Evolutionary conservation across 768 basidiomycete species (phyloP), one percentile per base, ranked within the genome.

Genomic region (Mycena alexandri): DNA sequence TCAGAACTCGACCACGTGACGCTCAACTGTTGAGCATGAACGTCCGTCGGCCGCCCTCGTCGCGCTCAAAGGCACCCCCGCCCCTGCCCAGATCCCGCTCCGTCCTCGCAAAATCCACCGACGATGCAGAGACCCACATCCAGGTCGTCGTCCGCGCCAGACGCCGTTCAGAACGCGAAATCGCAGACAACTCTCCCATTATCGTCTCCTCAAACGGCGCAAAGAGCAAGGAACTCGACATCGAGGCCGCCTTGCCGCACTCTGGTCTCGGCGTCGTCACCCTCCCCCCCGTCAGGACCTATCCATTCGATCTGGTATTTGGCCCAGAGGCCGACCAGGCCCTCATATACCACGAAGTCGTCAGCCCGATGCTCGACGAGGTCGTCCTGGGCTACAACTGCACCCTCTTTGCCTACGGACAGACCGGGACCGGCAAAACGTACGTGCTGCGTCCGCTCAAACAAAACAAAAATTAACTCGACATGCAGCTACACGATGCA

Each of bases 381-480:
- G 96, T 98, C n/a, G 80, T 98, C 43, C 83, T 87, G 78, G 98
- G 98, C 7, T 99, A 98, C 83, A 99, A 99, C 75, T 99, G 97
- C 76, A 97, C 95, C 0, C 83, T 99, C 22, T 98, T 99, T 79
- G 96, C 96, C 5, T 99, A 99, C 76, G 98, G 98, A 2, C 98
- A 99, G 78, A 99, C 98, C 0, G 98, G 98, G 0, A 98, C 98
- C 0, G 98, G 98, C 22, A 99, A 99, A 82, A 99, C 98, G 95
- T 98, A 77, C 73, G 94, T 83, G 5, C 48, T n/a, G 54, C 56
- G 34, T 51, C 29, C n/a, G 46, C 56, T 58, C 1, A 46, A 50
- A 19, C 54, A 55, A 44, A 24, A 62, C 36, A 58, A 33, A 21
- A 22, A 34, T 21, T 46, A 25, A 57, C 24, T 70, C 57, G 25